These are phyloP conservation scores for Aciculosporium take DNA, from an alignment of 2,329 filamentous ascomycete genomes.

Conservation along the genomic window DNA sequence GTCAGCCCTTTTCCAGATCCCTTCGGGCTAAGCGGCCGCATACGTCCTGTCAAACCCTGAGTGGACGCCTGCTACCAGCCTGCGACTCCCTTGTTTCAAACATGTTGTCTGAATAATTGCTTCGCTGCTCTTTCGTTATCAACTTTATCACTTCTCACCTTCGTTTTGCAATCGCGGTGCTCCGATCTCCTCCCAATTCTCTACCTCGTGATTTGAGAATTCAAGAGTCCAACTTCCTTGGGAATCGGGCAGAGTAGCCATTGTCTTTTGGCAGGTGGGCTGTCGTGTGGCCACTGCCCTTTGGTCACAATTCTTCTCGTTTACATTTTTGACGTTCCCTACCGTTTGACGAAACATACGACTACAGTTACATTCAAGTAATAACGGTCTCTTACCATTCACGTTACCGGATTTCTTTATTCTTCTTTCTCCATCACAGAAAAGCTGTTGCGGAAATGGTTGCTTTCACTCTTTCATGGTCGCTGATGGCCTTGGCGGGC, in stretches of 20 bases:
- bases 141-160: neutral
- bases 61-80: too few species aligned
- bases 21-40: too few species aligned
- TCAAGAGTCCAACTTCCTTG: neutral
- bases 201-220: neutral
- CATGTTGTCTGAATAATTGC: neutral
- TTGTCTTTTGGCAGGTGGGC: neutral
- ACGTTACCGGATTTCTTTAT: neutral
- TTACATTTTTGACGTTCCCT: too few species aligned
- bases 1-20: too few species aligned
- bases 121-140: neutral
- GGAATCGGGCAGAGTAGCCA: neutral
- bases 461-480: slow-evolving; percentile 17
- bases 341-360: too few species aligned
- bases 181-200: neutral
- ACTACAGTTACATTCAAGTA: too few species aligned
- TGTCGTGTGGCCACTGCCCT: neutral
- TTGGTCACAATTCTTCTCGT: neutral
- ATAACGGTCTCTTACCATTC: neutral
- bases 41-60: too few species aligned
- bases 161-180: neutral
- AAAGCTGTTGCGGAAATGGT: slow-evolving; percentile 16
- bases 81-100: neutral
- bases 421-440: neutral
- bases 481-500: slow-evolving; percentile 27